Base-by-base conservation (phyloP, 495 filamentous ascomycete genomes). In the Penicilliopsis zonata region DNA sequence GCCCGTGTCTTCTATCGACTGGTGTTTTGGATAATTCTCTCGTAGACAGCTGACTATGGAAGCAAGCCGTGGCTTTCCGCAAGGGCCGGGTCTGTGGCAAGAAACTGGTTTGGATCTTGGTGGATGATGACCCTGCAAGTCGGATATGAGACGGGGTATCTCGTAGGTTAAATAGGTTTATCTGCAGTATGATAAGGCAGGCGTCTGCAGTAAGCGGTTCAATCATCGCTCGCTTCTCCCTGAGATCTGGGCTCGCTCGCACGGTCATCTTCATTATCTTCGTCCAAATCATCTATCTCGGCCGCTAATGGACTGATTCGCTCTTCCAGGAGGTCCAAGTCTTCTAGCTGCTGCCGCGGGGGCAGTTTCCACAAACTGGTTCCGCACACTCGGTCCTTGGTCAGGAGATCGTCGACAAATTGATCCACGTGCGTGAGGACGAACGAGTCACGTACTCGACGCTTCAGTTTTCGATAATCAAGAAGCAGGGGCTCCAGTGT, bases 301-400 rank as follows among this genome's bases (percentile, higher is more conserved):
- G 77, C 83, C 10, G 61, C 69, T 36, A 98, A 50, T 21, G 82
- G 78, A 61, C 88, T 95, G 15, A 81, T 69, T 36, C 90, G 72
- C 41, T 82, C 75, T 42, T 96, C 92, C 47, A 99, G 46, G 43
- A 86, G 41, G 30, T 90, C 90, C 47, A 87, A 50, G 58, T 99
- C 90, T 66, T 99, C 92, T 52, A 99, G 49, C 34, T 83, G 67
- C 37, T 78, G 71, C 45, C 90, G 65, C 34, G 72, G 75, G 7
- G 86, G 81, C 59, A 99, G 66, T 65, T 93, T 92, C 78, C 85
- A 92, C 35, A 99, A 48, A 48, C 78, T 92, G 7, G 93, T 95
- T 28, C 77, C 86, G 42, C 87, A 96, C 1, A 93, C 76, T 38
- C 90, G 70, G 34, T 92, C 82, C 59, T 93, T 92, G 0, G 76